Base-by-base conservation (phyloP, 257 asterid species). In the Solanum rostratum region DNA sequence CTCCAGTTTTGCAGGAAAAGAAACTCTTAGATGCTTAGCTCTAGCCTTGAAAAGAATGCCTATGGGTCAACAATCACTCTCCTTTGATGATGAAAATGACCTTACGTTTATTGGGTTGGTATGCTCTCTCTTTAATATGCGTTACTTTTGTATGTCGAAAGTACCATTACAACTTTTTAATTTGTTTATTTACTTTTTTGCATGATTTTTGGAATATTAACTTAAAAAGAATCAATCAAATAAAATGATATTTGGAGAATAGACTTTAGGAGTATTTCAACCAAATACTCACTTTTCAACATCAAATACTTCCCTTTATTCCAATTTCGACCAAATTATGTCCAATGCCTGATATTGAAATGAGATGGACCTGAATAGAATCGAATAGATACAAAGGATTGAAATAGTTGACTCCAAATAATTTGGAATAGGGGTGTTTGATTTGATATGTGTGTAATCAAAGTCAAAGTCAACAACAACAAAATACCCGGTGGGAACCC, bases 51-150 rank as follows among this genome's bases (percentile, higher is more conserved):
- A 95, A 90, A 91, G 92, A 91, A 93, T 97, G 98, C 97, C 99
- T 43, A 81, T 83, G 78, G 98, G 97, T 88, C 96, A 93, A 90
- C 97, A 94, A 85, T 89, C 93, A 71, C 92, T 97, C 88, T 90
- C 98, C 41, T 86, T 87, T 86, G 96, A 95, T 88, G 98, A 97
- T 87, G 99, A 97, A 87, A 94, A 88, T 78, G 97, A 95, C 87
- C 99, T 97, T 74, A 95, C 98, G 65, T 95, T 95, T 95, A 92
- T 97, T 97, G 99, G 99, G 97, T 95, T 97, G 99, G 99, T 97
- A 95, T 91, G 98, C 97, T 92, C 91, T 91, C 95, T 88, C 91
- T 92, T 90, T 89, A 85, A 53, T 86, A 83, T 71, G 41, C 53
- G 24, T 73, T 73, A 73, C 55, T 74, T 78, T 87, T 73, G 84